Evolutionary conservation across 1,284 basidiomycete genomes (phyloP).

Genomic region (Neotropicomus parvogracilis): DNA sequence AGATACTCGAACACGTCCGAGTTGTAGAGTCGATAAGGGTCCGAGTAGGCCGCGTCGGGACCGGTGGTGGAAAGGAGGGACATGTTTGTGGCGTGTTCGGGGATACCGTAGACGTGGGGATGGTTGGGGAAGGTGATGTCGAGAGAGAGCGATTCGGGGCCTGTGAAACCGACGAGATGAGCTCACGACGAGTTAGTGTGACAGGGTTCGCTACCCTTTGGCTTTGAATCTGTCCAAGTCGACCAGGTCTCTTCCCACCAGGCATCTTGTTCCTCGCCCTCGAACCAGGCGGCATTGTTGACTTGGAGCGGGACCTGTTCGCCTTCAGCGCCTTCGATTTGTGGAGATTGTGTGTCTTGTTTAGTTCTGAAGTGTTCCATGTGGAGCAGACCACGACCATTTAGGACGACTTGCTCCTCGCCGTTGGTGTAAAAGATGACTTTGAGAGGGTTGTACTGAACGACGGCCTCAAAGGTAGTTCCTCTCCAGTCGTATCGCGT

Average conservation of each 20-base stretch:
- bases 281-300: conserved; percentile 77
- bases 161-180: conserved; percentile 39
- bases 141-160: conserved; percentile 89
- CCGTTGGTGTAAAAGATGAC: conserved; percentile 72
- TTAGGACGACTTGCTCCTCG: conserved; percentile 83
- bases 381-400: conserved; percentile 87
- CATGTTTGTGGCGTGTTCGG: conserved; percentile 92
- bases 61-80: conserved; percentile 84
- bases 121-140: conserved; percentile 94
- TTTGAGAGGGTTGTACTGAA: conserved; percentile 72
- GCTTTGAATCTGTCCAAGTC: conserved; percentile 88
- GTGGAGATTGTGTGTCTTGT: conserved; percentile 39
- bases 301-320: conserved; percentile 56
- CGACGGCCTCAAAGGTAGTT: conserved; percentile 60
- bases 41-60: conserved; percentile 67
- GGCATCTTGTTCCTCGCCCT: conserved; percentile 76
- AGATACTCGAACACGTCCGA: conserved; percentile 98
- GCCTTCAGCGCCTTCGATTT: conserved; percentile 40
- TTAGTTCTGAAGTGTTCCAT: conserved; percentile 96
- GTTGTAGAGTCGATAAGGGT: conserved; percentile 96
- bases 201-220: conserved; percentile 68
- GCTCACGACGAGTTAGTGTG: background rate
- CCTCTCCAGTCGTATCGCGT: conserved; percentile 56
- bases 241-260: conserved; percentile 90
- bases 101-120: conserved; percentile 89